Evolutionary conservation across 2,329 filamentous ascomycete genomes (phyloP).

Genomic region (Pestalotiopsis sp.): DNA sequence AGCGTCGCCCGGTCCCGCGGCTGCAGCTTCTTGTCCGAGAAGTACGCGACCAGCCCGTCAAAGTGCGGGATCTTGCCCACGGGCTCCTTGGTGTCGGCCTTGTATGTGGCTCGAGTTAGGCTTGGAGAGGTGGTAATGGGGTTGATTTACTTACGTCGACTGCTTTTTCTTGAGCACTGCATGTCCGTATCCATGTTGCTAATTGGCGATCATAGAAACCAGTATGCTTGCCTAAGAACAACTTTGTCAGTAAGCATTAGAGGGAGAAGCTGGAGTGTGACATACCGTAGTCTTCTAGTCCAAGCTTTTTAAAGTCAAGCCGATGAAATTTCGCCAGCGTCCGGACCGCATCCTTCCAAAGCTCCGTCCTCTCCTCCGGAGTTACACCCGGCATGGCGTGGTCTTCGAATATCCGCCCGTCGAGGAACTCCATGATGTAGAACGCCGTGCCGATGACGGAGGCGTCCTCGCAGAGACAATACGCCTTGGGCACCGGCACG

Average conservation of each 20-base stretch:
- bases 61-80: slow-evolving; percentile 81
- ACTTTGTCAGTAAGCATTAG: background rate
- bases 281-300: slow-evolving; percentile 62
- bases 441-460: slow-evolving; percentile 82
- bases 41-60: slow-evolving; percentile 77
- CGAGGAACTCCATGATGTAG: slow-evolving; percentile 93
- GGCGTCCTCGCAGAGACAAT: slow-evolving; percentile 83
- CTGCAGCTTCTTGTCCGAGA: slow-evolving; percentile 68
- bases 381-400: slow-evolving; percentile 74
- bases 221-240: slow-evolving; percentile 57
- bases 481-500: slow-evolving; percentile 80
- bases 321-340: slow-evolving; percentile 84
- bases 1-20: slow-evolving; percentile 76
- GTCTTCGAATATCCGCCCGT: slow-evolving; percentile 91
- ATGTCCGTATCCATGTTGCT: slow-evolving; percentile 78
- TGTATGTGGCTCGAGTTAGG: background rate
- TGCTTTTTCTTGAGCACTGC: slow-evolving; percentile 72
- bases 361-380: slow-evolving; percentile 65
- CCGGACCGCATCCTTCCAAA: slow-evolving; percentile 77
- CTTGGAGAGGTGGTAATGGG: background rate
- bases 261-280: background rate
- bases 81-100: slow-evolving; percentile 63
- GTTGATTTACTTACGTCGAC: slow-evolving; percentile 59
- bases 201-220: slow-evolving; percentile 90
- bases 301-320: slow-evolving; percentile 65